Evolutionary conservation across 495 filamentous ascomycete genomes (phyloP).

Genomic region (Cryomyces minteri): DNA sequence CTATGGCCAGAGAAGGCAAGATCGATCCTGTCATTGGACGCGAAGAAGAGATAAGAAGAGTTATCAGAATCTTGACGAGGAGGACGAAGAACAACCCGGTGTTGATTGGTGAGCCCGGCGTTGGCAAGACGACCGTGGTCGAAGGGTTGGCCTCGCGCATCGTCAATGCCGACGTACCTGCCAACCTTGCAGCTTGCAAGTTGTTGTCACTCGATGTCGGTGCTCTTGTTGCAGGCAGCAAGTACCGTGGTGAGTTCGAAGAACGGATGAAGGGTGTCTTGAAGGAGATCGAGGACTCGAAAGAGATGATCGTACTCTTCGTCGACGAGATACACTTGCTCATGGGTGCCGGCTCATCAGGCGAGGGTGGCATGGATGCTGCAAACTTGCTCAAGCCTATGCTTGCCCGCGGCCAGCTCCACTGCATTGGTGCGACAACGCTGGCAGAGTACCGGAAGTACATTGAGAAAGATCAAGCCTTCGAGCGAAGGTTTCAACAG

Average conservation of each 20-base stretch:
- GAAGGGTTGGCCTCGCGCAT: constrained; percentile 93
- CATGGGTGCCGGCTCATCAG: constrained; percentile 87
- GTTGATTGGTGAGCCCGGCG: constrained; percentile 88
- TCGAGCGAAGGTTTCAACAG: constrained; percentile 96
- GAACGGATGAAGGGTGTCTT: constrained; percentile 97
- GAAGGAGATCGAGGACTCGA: constrained; percentile 92
- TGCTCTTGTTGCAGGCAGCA: constrained; percentile 86
- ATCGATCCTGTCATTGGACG: constrained; percentile 95
- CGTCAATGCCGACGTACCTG: constrained; percentile 87
- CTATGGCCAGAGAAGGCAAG: constrained; percentile 85
- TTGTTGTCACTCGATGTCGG: constrained; percentile 90
- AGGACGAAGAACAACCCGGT: constrained; percentile 98
- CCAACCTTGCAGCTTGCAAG: constrained; percentile 86
- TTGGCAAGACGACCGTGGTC: constrained; percentile 95
- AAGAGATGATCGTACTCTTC: constrained; percentile 92
- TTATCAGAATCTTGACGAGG: constrained; percentile 80
- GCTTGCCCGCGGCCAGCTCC: constrained; percentile 86
- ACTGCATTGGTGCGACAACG: constrained; percentile 95
- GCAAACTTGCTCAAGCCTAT: constrained; percentile 95
- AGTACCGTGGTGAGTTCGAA: constrained; percentile 95
- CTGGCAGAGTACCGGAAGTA: constrained; percentile 94
- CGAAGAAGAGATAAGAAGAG: constrained; percentile 90
- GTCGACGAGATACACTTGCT: constrained; percentile 94
- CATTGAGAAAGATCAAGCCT: constrained; percentile 95
- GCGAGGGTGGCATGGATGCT: constrained; percentile 96